These are phyloP conservation scores for Aspergillus hancockii DNA, from an alignment of 495 filamentous ascomycete genomes.

Conservation along the genomic window DNA sequence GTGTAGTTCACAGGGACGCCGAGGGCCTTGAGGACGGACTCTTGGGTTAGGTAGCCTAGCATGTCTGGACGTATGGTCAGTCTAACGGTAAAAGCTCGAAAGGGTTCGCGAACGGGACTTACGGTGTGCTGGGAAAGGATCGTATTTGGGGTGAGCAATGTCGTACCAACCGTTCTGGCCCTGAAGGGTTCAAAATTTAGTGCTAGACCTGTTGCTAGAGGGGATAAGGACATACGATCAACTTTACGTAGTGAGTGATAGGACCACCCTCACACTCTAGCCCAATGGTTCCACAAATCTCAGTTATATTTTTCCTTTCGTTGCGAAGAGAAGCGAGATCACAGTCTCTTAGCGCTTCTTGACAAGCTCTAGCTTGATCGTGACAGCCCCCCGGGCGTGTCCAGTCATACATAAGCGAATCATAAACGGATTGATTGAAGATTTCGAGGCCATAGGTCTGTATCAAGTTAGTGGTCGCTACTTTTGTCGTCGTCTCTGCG, in stretches of 20 bases:
- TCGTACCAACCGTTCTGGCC: slow-evolving; percentile 54
- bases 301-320: background rate
- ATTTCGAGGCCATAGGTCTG: slow-evolving; percentile 62
- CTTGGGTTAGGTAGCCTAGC: slow-evolving; percentile 58
- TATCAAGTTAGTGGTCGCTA: background rate
- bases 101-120: background rate
- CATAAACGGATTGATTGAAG: slow-evolving; percentile 50
- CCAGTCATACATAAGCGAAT: slow-evolving; percentile 35
- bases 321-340: slow-evolving; percentile 4
- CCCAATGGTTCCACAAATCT: background rate
- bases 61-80: slow-evolving; percentile 27
- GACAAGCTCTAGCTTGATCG: slow-evolving; percentile 49
- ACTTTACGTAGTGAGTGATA: background rate
- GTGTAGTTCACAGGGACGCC: slow-evolving; percentile 63
- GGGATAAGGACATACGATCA: background rate
- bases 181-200: background rate
- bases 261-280: background rate
- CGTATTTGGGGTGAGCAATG: slow-evolving; percentile 41
- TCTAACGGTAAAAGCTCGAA: background rate
- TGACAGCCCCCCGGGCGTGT: slow-evolving; percentile 53
- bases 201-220: background rate
- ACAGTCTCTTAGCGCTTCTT: slow-evolving; percentile 17
- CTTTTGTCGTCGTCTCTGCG: too few relatives aligned
- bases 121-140: slow-evolving; percentile 58
- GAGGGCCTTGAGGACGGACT: slow-evolving; percentile 54